These are phyloP conservation scores for Penicillium lagena DNA, from an alignment of 495 filamentous ascomycete species.

Conservation along the genomic window DNA sequence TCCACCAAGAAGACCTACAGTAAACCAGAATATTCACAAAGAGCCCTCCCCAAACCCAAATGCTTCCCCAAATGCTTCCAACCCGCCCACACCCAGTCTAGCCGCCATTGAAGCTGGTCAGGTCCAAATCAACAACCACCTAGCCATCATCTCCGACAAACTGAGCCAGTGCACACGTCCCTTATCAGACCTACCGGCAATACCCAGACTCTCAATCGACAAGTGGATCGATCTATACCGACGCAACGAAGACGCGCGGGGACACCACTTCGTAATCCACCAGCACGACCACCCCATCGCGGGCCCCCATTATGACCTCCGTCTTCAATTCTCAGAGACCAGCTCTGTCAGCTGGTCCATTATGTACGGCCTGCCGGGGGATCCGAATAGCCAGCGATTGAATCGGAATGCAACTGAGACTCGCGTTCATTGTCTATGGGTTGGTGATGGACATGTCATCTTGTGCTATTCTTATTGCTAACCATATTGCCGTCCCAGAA, in stretches of 20 bases:
- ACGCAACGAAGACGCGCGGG: slow-evolving; percentile 37
- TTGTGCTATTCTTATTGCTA: background rate
- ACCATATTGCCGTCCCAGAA: slow-evolving; percentile 34
- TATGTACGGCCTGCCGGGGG: slow-evolving; percentile 61
- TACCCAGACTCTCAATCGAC: slow-evolving; percentile 34
- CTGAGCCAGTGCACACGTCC: slow-evolving; percentile 21
- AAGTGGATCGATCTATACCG: slow-evolving; percentile 48
- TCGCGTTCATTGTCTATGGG: slow-evolving; percentile 60
- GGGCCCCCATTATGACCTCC: slow-evolving; percentile 58
- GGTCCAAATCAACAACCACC: slow-evolving; percentile 44
- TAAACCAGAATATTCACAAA: background rate
- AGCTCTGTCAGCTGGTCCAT: slow-evolving; percentile 60
- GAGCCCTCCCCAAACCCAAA: too few species aligned
- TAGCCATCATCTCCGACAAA: slow-evolving; percentile 42
- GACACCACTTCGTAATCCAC: slow-evolving; percentile 59
- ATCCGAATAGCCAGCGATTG: slow-evolving; percentile 50
- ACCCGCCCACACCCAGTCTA: slow-evolving; percentile 8
- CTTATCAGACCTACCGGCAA: background rate
- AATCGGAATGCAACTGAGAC: slow-evolving; percentile 64
- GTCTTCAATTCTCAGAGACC: slow-evolving; percentile 58
- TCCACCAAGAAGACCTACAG: background rate
- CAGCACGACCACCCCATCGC: slow-evolving; percentile 66
- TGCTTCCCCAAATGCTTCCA: too few species aligned
- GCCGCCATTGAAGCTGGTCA: slow-evolving; percentile 55
- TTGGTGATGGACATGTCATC: slow-evolving; percentile 18